Base-by-base conservation (phyloP, 345 rosid genomes). In the Firmiana major region DNA sequence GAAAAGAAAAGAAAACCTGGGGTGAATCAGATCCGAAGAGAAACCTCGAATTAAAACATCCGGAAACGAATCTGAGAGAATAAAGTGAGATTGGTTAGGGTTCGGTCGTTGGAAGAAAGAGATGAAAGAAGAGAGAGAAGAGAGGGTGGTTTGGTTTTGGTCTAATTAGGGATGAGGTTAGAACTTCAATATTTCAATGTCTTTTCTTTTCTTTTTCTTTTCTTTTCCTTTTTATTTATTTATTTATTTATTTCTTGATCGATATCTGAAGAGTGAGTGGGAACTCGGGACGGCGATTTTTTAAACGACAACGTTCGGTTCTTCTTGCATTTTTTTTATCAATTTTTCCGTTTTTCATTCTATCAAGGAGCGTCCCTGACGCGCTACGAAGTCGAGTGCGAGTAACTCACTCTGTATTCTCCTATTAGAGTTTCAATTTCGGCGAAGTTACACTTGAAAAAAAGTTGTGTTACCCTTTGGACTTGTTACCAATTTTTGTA, bases 141-240 rank as follows among this genome's bases (percentile, higher is more conserved):
- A 12, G 4, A 7, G 3, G 40, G 58, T 79, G 9, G 68, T 24
- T 40, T 74, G 40, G 75, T 66, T 28, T 63, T 57, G 74, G 67
- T 64, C 43, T 70, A 28, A 76, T 74, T 79, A 46, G 80, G 73
- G 85, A 79, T 78, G 87, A 80, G 84, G 82, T 79, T 81, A 63
- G 63, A 58, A 62, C 51, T 75, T 71, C 74, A 51, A 31, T 71
- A 51, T 51, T 51, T 83, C 83, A 59, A 80, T n/a, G 80, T 38
- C 40, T 62, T 83, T 77, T 79, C 77, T 9, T 54, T 24, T 48
- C 60, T 19, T 10, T 67, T 65, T 59, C 59, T 59, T 38, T 76
- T 0, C 34, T 31, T 1, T 31, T 31, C 34, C 34, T 31, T 31
- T 31, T 31, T 31, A 31, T 31, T 31, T 31, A 31, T 31, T 31